phyloP scores from a whole-genome alignment of 208 protist genomes.

The Lotmaria passim region DNA sequence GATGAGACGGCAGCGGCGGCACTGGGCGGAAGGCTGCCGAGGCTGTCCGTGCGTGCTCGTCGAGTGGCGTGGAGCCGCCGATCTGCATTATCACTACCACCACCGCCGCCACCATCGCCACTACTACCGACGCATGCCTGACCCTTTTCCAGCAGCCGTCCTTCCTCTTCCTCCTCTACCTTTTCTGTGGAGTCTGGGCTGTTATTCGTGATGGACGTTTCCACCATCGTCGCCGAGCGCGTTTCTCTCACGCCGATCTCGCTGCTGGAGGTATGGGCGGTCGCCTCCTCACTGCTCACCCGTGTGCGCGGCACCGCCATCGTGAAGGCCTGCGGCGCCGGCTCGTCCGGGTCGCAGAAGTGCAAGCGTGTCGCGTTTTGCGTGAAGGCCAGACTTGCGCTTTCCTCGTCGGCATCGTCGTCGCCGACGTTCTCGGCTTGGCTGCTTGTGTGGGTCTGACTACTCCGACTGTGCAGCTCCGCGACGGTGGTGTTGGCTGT shows the following conservation, averaged over 20 bases:
- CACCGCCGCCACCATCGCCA: background rate
- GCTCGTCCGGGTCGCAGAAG: slow-evolving; percentile 6
- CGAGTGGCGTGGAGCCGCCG: background rate
- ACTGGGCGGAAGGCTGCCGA: background rate
- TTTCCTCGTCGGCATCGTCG: slow-evolving; percentile 7
- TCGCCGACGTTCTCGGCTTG: background rate
- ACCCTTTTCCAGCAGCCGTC: too few species aligned
- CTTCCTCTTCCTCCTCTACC: too few species aligned
- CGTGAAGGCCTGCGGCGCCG: background rate
- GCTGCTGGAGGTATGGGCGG: background rate
- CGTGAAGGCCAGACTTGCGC: background rate
- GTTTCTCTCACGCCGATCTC: background rate
- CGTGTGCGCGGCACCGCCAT: background rate
- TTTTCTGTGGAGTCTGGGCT: too few species aligned
- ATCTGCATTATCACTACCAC: background rate
- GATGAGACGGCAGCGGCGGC: background rate
- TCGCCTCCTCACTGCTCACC: background rate
- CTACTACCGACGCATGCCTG: background rate
- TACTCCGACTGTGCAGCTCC: slow-evolving; percentile 1
- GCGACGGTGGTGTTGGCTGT: slow-evolving; percentile 9
- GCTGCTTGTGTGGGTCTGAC: background rate
- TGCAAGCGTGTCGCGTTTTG: slow-evolving; percentile 4
- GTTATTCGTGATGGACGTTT: background rate
- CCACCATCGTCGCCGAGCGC: slow-evolving; percentile 1
- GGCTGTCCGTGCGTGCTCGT: slow-evolving; percentile 5